These are phyloP conservation scores for Eleusine indica DNA, from an alignment of 176 grass and related monocot genomes.

Conservation along the genomic window DNA sequence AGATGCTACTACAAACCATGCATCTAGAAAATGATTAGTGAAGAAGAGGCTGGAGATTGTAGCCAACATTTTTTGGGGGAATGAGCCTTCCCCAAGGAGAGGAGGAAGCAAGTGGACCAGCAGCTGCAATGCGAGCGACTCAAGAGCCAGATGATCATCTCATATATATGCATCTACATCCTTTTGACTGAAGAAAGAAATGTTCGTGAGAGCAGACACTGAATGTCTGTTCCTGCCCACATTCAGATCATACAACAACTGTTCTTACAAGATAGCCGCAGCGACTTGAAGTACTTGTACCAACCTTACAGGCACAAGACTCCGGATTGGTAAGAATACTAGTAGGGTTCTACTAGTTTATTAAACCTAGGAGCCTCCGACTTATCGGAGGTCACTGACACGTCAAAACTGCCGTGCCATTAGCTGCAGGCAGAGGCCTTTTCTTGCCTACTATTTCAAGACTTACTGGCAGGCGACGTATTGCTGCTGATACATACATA, in stretches of 20 bases:
- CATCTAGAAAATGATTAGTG: no score
- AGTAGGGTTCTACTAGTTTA: conserved; percentile 20
- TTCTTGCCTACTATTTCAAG: background rate
- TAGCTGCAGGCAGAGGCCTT: background rate
- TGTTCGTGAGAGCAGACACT: background rate
- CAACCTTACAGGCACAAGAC: background rate
- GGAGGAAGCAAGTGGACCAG: background rate
- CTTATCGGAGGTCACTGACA: background rate
- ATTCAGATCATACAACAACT: background rate
- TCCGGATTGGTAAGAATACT: background rate
- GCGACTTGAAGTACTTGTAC: background rate
- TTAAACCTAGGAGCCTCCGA: background rate
- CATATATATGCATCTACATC: background rate
- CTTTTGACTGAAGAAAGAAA: conserved; percentile 3
- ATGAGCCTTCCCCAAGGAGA: background rate
- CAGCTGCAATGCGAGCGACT: background rate
- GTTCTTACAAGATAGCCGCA: background rate
- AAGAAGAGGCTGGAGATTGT: background rate
- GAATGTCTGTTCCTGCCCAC: no score
- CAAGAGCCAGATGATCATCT: no score
- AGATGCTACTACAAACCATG: no score
- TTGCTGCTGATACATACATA: background rate
- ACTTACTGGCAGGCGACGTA: background rate
- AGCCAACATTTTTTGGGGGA: background rate
- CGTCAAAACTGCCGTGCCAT: background rate